Percentiles rank a stretch among this genome's conserved stretches.
These are phyloP conservation scores for Fennellomyces sp. DNA, from an alignment of 371 early-diverging fungal species.

Conservation along the genomic window DNA sequence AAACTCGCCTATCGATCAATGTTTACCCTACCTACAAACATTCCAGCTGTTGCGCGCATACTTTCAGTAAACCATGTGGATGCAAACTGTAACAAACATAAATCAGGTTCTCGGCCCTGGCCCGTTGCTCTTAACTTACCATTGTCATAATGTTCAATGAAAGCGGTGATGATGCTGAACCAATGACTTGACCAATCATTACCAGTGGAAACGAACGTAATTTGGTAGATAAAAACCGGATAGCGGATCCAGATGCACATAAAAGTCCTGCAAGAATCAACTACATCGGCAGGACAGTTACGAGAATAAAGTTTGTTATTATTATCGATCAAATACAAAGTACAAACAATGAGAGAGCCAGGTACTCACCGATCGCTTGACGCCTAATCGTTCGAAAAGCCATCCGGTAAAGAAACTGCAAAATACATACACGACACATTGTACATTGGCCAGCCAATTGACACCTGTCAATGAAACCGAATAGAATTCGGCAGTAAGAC, in stretches of 20 bases:
- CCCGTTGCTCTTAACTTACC: constrained; percentile 16
- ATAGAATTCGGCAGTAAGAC: constrained; percentile 25
- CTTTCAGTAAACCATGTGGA: constrained; percentile 71
- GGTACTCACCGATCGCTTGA: constrained; percentile 38
- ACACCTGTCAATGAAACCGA: constrained; percentile 31
- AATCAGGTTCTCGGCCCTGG: not conserved
- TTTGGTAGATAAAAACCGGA: constrained; percentile 51
- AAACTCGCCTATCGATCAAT: not conserved
- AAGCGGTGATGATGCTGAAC: constrained; percentile 62
- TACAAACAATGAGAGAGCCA: not conserved
- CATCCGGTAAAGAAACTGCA: constrained; percentile 39
- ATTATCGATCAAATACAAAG: not conserved
- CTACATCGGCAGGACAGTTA: too few species aligned
- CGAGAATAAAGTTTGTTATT: too few species aligned
- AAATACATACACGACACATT: constrained; percentile 36
- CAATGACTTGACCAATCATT: constrained; percentile 61
- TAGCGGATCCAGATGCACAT: constrained; percentile 48
- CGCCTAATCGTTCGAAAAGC: constrained; percentile 37
- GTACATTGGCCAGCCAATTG: constrained; percentile 46
- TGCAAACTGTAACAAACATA: constrained; percentile 43
- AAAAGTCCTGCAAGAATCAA: constrained; percentile 51
- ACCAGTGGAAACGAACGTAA: constrained; percentile 41
- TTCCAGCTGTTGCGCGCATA: constrained; percentile 65
- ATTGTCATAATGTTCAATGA: constrained; percentile 62
- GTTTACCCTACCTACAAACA: constrained; percentile 50